These are phyloP conservation scores for Globisporangium parvum DNA, from an alignment of 352 stramenopile species.

Conservation along the genomic window DNA sequence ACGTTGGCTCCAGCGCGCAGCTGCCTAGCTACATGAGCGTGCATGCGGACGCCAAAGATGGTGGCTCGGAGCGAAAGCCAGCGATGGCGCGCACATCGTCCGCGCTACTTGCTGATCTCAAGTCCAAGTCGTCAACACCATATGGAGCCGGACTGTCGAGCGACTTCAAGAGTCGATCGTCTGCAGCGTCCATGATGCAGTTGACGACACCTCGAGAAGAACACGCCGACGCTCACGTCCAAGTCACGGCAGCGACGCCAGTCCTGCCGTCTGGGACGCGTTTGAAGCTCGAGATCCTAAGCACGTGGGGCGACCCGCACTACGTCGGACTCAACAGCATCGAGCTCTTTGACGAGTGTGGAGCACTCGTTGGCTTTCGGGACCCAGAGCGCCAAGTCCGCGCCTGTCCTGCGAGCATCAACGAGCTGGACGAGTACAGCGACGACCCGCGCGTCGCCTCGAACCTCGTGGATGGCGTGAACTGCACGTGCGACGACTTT, in stretches of 20 bases:
- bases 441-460: conserved; percentile 62
- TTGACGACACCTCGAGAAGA: background rate
- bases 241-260: conserved; percentile 27
- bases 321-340: conserved; percentile 89
- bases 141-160: background rate
- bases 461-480: conserved; percentile 83
- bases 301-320: conserved; percentile 85
- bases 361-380: conserved; percentile 43
- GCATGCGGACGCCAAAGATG: conserved; percentile 2
- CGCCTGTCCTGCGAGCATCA: conserved; percentile 78
- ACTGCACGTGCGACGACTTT: conserved; percentile 87
- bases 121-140: background rate
- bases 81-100: conserved; percentile 7
- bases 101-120: conserved; percentile 9
- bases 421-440: conserved; percentile 85
- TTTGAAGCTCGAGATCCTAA: conserved; percentile 73
- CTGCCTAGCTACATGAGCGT: background rate
- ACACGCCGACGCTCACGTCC: background rate
- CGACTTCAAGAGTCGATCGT: background rate
- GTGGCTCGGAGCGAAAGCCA: background rate
- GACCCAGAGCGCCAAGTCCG: conserved; percentile 44
- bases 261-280: conserved; percentile 53
- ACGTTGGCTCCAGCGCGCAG: background rate
- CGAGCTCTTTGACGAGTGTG: conserved; percentile 79
- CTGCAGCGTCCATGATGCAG: background rate